Evolutionary conservation across 179 eudicot genomes (phyloP).

Genomic region (Patellifolia procumbens): DNA sequence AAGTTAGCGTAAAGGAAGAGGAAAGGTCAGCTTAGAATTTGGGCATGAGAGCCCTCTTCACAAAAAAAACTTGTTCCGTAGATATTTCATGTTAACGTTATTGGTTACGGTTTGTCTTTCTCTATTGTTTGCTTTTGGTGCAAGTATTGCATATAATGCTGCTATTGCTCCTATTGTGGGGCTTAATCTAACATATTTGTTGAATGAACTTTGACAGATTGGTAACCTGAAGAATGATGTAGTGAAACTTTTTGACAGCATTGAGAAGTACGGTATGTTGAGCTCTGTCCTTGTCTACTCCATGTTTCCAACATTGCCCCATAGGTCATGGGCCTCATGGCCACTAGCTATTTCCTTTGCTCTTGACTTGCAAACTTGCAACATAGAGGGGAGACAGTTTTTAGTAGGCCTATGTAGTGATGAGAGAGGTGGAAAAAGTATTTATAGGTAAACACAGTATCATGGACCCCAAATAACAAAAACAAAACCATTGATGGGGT

Average conservation of each 20-base stretch:
- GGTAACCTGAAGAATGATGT: conserved; percentile 60
- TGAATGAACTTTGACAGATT: conserved; percentile 46
- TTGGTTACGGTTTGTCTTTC: neutral
- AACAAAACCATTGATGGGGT: neutral
- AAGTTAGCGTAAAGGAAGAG: too few relatives aligned
- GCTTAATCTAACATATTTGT: conserved; percentile 3
- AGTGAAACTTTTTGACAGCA: conserved; percentile 69
- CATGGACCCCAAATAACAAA: too few relatives aligned
- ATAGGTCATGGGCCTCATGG: too few relatives aligned
- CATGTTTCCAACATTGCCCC: neutral
- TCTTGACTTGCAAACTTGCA: too few relatives aligned
- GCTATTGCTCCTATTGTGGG: neutral
- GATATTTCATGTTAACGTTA: neutral
- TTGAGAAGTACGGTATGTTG: conserved; percentile 76
- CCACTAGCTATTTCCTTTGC: too few relatives aligned
- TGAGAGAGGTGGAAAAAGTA: too few relatives aligned
- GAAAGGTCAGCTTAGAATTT: too few relatives aligned
- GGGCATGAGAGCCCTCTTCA: neutral
- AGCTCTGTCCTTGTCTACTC: neutral
- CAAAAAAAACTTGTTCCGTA: too few relatives aligned
- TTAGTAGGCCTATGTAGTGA: too few relatives aligned
- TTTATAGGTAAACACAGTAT: too few relatives aligned
- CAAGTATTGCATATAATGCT: neutral
- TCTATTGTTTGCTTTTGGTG: neutral
- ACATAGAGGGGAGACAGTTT: too few relatives aligned